These are phyloP conservation scores for Pueraria montana DNA, from an alignment of 306 rosid genomes.

Conservation along the genomic window DNA sequence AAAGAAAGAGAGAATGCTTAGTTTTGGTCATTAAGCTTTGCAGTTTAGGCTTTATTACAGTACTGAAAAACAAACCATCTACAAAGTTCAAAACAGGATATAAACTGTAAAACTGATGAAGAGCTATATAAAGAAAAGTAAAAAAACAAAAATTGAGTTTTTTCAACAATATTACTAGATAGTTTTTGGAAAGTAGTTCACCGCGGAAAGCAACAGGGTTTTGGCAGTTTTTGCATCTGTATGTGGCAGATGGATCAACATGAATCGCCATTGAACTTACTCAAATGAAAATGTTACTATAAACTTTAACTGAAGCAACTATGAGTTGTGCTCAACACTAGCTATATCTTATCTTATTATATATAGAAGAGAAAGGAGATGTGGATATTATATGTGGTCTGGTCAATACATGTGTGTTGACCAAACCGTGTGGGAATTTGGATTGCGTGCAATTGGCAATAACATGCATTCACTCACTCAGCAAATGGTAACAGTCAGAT, in stretches of 20 bases:
- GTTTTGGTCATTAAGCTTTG: neutral
- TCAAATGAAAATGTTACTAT: neutral
- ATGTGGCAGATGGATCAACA: conserved; percentile 31
- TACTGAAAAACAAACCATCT: neutral
- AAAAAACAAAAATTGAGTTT: neutral
- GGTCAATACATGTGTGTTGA: neutral
- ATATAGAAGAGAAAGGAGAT: neutral
- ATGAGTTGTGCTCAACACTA: neutral
- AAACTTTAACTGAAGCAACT: neutral
- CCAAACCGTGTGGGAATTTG: neutral
- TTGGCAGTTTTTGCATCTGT: conserved; percentile 50
- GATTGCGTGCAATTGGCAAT: neutral
- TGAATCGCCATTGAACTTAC: conserved; percentile 20
- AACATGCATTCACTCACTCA: neutral
- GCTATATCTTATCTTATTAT: neutral
- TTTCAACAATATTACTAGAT: neutral
- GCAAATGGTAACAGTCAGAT: neutral
- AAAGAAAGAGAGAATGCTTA: neutral
- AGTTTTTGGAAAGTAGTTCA: conserved; percentile 46
- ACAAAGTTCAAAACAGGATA: neutral
- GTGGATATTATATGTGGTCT: neutral
- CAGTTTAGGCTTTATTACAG: neutral
- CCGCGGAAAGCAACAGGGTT: conserved; percentile 44
- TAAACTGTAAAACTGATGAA: neutral
- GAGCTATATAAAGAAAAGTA: neutral